A percentile compares a stretch with the other conserved stretches of the same genome.
Conservation (phyloP, 2,329 filamentous ascomycete genomes). For the Alternaria panax region DNA sequence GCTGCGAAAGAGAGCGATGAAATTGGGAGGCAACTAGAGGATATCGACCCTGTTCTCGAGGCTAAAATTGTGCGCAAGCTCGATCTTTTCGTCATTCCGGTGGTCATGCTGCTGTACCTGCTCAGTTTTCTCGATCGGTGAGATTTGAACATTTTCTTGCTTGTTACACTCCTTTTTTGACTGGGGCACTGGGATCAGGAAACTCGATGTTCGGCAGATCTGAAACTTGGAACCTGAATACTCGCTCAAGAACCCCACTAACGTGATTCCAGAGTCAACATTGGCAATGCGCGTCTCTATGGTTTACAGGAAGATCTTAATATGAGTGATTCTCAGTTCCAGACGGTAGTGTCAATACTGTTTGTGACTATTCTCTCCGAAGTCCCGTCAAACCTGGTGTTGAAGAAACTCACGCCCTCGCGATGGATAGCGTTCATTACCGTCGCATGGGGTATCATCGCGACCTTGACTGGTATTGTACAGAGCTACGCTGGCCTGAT, state of each 20-base stretch:
- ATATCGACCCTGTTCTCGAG: conserved; percentile 55
- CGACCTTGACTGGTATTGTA: conserved; percentile 73
- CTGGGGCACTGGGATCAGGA: not conserved
- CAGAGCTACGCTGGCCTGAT: conserved; percentile 70
- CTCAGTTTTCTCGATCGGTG: conserved; percentile 78
- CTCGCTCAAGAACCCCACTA: not conserved
- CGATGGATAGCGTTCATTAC: conserved; percentile 68
- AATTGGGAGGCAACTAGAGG: conserved; percentile 36
- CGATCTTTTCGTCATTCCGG: conserved; percentile 69
- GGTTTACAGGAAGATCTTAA: conserved; percentile 68
- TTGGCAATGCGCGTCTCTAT: conserved; percentile 72
- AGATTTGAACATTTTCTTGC: conserved; percentile 28
- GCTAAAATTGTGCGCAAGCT: conserved; percentile 69
- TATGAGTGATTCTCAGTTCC: conserved; percentile 71
- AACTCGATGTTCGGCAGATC: not conserved
- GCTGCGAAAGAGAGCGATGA: conserved; percentile 32
- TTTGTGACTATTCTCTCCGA: conserved; percentile 57
- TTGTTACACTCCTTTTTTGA: not conserved
- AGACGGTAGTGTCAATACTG: conserved; percentile 59
- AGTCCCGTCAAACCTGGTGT: conserved; percentile 56
- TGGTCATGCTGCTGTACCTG: conserved; percentile 74
- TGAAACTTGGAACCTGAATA: not conserved
- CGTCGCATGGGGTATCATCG: conserved; percentile 63
- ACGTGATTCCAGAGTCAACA: conserved; percentile 63
- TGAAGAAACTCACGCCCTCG: conserved; percentile 56